Conservation (phyloP, 2,329 filamentous ascomycete genomes). For the Dactylellina parvicollis region DNA sequence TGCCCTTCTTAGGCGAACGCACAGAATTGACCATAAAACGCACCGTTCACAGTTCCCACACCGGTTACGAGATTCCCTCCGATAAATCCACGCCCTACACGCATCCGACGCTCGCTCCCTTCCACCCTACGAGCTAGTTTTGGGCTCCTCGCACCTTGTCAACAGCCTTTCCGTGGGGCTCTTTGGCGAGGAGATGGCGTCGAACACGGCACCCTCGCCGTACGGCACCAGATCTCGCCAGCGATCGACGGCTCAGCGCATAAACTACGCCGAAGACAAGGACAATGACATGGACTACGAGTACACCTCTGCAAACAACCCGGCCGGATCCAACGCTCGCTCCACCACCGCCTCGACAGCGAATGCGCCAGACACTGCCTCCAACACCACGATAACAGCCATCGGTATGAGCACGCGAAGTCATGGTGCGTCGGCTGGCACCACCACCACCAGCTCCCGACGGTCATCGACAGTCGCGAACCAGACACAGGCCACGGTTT, state of each 20-base stretch:
- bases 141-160: conserved; percentile 4
- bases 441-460: conserved; percentile 59
- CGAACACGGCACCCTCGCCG: conserved; percentile 69
- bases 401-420: conserved; percentile 56
- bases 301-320: conserved; percentile 66
- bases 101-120: conserved; percentile 1
- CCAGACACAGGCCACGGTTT: conserved; percentile 11
- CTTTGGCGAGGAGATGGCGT: conserved; percentile 58
- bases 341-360: conserved; percentile 59
- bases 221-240: conserved; percentile 97
- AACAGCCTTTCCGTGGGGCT: conserved; percentile 40
- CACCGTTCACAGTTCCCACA: conserved; percentile 52
- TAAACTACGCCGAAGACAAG: conserved; percentile 94
- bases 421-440: conserved; percentile 39
- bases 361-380: conserved; percentile 69
- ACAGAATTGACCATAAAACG: conserved; percentile 50
- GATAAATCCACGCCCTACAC: conserved; percentile 3
- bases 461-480: conserved; percentile 59
- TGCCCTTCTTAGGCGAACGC: conserved; percentile 53
- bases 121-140: conserved; percentile 24
- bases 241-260: conserved; percentile 78
- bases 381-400: conserved; percentile 63
- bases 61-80: conserved; percentile 47
- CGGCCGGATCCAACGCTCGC: conserved; percentile 60
- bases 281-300: conserved; percentile 93